Base-by-base conservation (phyloP, 306 rosid species). In the Vicia faba region DNA sequence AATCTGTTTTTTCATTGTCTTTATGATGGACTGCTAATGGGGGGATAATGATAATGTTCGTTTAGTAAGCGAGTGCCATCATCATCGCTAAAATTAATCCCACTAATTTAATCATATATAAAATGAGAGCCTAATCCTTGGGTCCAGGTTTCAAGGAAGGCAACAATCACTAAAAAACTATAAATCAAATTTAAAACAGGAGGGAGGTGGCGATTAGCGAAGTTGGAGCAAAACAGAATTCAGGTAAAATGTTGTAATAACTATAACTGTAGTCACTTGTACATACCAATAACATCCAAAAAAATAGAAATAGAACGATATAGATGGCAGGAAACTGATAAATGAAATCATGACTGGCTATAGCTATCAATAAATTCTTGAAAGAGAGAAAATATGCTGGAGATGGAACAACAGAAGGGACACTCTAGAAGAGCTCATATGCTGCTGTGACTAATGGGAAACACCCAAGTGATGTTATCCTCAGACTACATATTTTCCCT, bases 201-300 rank as follows among this genome's bases (percentile, higher is more conserved):
- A 14, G 49, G 51, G 8, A 14, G 49, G 56, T 28, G 11, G 33
- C 1, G 7, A 23, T 11, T 40, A 45, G 4, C 10, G 39, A 48
- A 46, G 40, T 70, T 41, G 2, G 10, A 43, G 29, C 26, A 20
- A 72, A 58, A 44, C 35, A 18, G 13, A 62, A 33, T 5, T 5
- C 26, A 76, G 38, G 78, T 44, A 70, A 75, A 31, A 59, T 66
- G 71, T 75, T 45, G 75, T 64, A 75, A 66, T 80, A 75, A 70
- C 80, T 74, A 74, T 69, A 48, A 69, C 53, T 75, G 70, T 74
- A 45, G 63, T 62, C 60, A 69, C 76, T 48, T 13, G 33, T 50
- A 75, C 68, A 80, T 71, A 66, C 31, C 81, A 54, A 54, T 71
- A 61, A 71, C 84, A 80, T 59, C 9, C 51, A 25, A 25, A 25